Conservation (phyloP, 371 early-diverging fungal species). For the Catenaria anguillulae region DNA sequence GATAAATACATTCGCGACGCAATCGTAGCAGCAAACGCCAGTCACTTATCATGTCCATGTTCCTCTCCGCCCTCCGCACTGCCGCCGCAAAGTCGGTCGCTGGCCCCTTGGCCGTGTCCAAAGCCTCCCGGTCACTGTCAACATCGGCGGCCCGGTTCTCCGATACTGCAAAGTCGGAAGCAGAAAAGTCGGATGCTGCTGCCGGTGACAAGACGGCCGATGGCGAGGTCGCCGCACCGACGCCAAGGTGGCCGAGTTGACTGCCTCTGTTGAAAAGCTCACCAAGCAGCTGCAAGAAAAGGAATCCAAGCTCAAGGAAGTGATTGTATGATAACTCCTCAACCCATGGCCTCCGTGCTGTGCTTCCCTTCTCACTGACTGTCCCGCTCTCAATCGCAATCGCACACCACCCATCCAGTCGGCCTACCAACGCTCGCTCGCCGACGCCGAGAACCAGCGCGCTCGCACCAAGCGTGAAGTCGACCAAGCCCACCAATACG, state of each 20-base stretch:
- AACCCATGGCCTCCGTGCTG: no score
- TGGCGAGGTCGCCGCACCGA: conserved; percentile 1
- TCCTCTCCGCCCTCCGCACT: not conserved
- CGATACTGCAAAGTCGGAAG: not conserved
- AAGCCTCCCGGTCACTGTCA: no score
- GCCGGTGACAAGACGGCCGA: conserved; percentile 8
- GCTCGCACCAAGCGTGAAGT: conserved; percentile 76
- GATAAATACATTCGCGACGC: no score
- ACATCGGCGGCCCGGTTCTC: conserved; percentile 2
- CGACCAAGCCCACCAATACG: conserved; percentile 58
- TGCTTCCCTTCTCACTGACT: no score
- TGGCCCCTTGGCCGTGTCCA: not conserved
- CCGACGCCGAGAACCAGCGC: conserved; percentile 90
- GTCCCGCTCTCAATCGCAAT: no score
- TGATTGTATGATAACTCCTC: no score
- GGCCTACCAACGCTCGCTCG: conserved; percentile 76
- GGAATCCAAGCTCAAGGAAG: not conserved
- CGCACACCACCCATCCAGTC: no score
- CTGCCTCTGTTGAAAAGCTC: conserved; percentile 62
- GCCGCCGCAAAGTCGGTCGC: not conserved
- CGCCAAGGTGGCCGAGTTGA: conserved; percentile 18
- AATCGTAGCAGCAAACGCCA: no score
- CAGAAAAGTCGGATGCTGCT: not conserved
- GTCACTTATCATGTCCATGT: not conserved
- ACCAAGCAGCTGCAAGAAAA: conserved; percentile 62